phyloP scores from a whole-genome alignment of 1,284 basidiomycete genomes.

The Malassezia equina region DNA sequence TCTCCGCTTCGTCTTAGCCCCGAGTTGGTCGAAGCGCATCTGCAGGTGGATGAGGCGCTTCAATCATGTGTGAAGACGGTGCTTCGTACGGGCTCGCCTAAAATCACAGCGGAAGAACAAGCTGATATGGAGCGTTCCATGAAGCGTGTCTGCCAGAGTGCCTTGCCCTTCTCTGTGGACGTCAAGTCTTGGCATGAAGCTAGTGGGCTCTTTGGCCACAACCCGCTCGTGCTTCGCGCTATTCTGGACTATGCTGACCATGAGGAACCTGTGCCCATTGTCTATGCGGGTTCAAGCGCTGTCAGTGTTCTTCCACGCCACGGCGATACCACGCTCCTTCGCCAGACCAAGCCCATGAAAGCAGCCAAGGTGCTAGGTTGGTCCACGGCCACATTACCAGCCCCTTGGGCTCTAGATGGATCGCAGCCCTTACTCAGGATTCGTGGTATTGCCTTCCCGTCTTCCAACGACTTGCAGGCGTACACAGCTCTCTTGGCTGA shows the following conservation, averaged over 20 bases:
- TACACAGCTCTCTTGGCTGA: slow-evolving; percentile 4
- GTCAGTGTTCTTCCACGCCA: slow-evolving; percentile 1
- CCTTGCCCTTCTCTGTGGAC: neutral
- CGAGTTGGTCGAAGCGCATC: neutral
- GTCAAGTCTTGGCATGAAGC: neutral
- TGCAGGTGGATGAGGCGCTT: neutral
- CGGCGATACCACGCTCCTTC: slow-evolving; percentile 5
- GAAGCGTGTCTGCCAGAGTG: neutral
- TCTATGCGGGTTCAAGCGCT: neutral
- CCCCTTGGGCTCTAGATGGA: neutral
- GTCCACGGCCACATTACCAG: slow-evolving; percentile 15
- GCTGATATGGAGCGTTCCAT: neutral
- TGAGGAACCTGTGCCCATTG: slow-evolving; percentile 3
- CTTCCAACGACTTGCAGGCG: slow-evolving; percentile 8
- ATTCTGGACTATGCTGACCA: neutral
- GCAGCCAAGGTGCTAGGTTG: slow-evolving; percentile 16
- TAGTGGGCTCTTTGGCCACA: slow-evolving; percentile 12
- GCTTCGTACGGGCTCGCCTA: neutral
- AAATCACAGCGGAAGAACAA: neutral
- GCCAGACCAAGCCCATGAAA: slow-evolving; percentile 15
- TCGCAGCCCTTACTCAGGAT: slow-evolving; percentile 15
- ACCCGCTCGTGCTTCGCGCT: neutral
- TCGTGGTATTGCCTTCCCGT: slow-evolving; percentile 20
- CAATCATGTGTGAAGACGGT: neutral
- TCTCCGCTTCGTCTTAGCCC: neutral